phyloP scores from a whole-genome alignment of 495 filamentous ascomycete species.

The Tuber umbilicatum region DNA sequence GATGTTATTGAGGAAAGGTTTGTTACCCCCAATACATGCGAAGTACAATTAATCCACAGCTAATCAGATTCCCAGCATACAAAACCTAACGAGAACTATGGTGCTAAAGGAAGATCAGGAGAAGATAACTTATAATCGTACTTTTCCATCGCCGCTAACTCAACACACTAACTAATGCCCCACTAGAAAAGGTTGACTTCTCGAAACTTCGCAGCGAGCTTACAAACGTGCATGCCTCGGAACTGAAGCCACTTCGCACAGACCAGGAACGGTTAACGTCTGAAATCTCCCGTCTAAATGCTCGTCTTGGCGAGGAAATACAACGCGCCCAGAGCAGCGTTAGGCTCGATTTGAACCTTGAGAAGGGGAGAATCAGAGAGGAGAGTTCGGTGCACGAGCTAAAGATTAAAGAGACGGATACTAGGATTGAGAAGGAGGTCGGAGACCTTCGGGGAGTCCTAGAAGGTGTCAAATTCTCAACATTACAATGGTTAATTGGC shows the following conservation, averaged over 20 bases:
- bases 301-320: slow-evolving; percentile 84
- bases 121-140: slow-evolving; percentile 77
- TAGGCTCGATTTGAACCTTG: slow-evolving; percentile 84
- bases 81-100: slow-evolving; percentile 97
- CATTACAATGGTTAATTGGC: slow-evolving; percentile 96
- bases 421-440: slow-evolving; percentile 95
- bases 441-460: slow-evolving; percentile 83
- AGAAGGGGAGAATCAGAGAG: slow-evolving; percentile 94
- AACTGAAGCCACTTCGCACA: slow-evolving; percentile 76
- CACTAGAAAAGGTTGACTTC: slow-evolving; percentile 82
- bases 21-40: background rate
- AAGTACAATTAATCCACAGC: background rate
- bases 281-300: slow-evolving; percentile 87
- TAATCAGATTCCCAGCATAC: slow-evolving; percentile 55
- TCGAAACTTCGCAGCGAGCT: slow-evolving; percentile 96
- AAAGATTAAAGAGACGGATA: slow-evolving; percentile 98
- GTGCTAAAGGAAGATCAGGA: slow-evolving; percentile 89
- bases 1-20: slow-evolving; percentile 94
- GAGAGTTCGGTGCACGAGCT: slow-evolving; percentile 95
- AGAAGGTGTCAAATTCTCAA: slow-evolving; percentile 95
- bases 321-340: slow-evolving; percentile 87
- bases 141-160: background rate
- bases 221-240: slow-evolving; percentile 79
- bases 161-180: background rate
- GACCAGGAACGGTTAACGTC: slow-evolving; percentile 90